Percentiles rank a stretch among this genome's conserved stretches.
Evolutionary conservation across 306 rosid species (phyloP).

Genomic region (Quercus gilva): DNA sequence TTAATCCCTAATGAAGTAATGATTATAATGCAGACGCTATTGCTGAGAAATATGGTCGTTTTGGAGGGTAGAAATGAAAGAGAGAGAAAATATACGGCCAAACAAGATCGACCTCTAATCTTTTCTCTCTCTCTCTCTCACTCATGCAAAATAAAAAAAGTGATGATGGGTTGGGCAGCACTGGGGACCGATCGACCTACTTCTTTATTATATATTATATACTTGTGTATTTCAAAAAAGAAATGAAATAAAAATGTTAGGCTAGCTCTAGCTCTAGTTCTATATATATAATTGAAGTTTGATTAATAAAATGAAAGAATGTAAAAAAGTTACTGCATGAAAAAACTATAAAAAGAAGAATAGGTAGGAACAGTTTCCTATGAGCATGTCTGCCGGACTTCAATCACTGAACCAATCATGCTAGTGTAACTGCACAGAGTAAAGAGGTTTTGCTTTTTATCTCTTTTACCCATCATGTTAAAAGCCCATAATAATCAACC

Average conservation of each 20-base stretch:
- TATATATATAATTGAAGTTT: neutral
- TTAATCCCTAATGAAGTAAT: no score
- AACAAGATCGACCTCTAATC: neutral
- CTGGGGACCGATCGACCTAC: conserved; percentile 40
- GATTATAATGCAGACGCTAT: no score
- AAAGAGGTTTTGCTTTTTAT: conserved; percentile 23
- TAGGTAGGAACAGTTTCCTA: conserved; percentile 1
- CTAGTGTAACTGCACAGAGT: neutral
- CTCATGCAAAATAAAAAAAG: conserved; percentile 6
- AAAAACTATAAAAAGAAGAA: neutral
- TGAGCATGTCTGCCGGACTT: conserved; percentile 16
- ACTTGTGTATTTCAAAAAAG: conserved; percentile 21
- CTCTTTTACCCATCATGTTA: conserved; percentile 33
- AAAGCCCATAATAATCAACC: conserved; percentile 48
- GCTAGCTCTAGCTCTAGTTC: neutral
- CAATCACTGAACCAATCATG: conserved; percentile 16
- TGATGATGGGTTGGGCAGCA: conserved; percentile 36
- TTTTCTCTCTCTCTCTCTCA: neutral
- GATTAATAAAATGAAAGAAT: neutral
- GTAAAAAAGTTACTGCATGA: neutral
- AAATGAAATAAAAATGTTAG: conserved; percentile 4
- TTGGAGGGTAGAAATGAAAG: neutral
- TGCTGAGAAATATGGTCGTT: no score
- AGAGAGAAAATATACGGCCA: neutral
- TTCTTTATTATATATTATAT: neutral